phyloP scores from a whole-genome alignment of 805 yeast species.

The Monosporozyma aerobia region DNA sequence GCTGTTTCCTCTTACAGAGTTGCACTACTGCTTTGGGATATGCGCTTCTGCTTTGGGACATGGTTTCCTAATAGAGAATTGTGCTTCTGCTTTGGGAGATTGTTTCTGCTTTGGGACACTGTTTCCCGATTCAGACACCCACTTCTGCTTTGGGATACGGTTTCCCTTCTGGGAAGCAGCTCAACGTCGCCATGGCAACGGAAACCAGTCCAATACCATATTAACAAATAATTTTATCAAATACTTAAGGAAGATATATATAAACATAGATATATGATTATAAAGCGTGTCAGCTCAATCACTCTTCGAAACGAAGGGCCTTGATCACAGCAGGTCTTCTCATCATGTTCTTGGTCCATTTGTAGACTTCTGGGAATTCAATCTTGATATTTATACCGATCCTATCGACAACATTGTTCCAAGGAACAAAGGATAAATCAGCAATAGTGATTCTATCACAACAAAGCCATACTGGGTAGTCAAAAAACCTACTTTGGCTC shows the following conservation, averaged over 20 bases:
- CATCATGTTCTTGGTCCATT: conserved; percentile 95
- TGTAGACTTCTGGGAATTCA: conserved; percentile 91
- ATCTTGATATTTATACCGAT: conserved; percentile 79
- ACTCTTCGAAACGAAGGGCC: conserved; percentile 65
- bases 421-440: conserved; percentile 86
- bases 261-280: too few relatives aligned
- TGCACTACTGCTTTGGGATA: not conserved
- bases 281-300: conserved; percentile 1
- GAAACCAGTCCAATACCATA: too few relatives aligned
- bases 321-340: conserved; percentile 84
- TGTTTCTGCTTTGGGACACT: too few relatives aligned
- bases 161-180: too few relatives aligned
- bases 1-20: not conserved
- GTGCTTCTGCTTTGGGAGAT: too few relatives aligned
- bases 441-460: conserved; percentile 81
- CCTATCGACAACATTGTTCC: conserved; percentile 93
- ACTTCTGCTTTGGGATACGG: too few relatives aligned
- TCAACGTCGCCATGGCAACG: too few relatives aligned
- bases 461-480: conserved; percentile 91
- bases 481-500: conserved; percentile 77
- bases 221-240: too few relatives aligned
- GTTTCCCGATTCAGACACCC: too few relatives aligned
- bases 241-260: too few relatives aligned
- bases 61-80: too few relatives aligned
- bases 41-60: not conserved